Evolutionary conservation across 306 rosid species (phyloP).

Genomic region (Gastrolobium villosum): DNA sequence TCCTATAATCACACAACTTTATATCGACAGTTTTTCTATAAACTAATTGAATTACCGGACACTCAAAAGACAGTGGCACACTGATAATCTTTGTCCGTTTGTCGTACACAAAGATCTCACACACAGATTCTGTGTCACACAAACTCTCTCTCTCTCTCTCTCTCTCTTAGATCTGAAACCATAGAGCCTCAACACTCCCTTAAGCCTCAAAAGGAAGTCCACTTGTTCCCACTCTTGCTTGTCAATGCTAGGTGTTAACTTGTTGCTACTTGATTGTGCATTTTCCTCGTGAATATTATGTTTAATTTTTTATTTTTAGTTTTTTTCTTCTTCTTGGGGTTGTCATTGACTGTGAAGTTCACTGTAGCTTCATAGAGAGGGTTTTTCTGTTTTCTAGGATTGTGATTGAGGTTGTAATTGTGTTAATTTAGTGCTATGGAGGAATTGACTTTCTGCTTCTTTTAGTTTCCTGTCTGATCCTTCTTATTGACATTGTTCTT

Average conservation of each 20-base stretch:
- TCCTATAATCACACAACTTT: too few relatives aligned
- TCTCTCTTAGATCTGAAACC: conserved; percentile 51
- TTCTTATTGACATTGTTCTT: conserved; percentile 21
- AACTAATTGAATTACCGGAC: not conserved
- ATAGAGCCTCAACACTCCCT: conserved; percentile 21
- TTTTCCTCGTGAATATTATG: conserved; percentile 26
- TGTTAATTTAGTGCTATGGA: conserved; percentile 22
- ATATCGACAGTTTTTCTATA: too few relatives aligned
- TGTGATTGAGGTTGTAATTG: conserved; percentile 16
- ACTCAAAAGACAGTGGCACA: not conserved
- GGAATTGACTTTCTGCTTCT: not conserved
- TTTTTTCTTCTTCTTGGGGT: not conserved
- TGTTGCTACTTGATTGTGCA: conserved; percentile 29
- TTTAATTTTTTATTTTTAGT: not conserved
- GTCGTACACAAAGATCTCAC: conserved; percentile 33
- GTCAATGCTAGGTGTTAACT: conserved; percentile 31
- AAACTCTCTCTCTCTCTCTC: not conserved
- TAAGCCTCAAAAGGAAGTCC: conserved; percentile 31
- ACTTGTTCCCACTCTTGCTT: not conserved
- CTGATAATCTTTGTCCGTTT: not conserved
- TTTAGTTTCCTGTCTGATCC: conserved; percentile 24
- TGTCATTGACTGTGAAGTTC: conserved; percentile 28
- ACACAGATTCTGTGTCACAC: not conserved
- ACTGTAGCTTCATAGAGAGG: conserved; percentile 22
- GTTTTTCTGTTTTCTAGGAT: not conserved